A percentile compares a stretch with the other conserved stretches of the same genome.
These are phyloP conservation scores for Chlorencoelia australis DNA, from an alignment of 2,329 filamentous ascomycete species.

Conservation along the genomic window DNA sequence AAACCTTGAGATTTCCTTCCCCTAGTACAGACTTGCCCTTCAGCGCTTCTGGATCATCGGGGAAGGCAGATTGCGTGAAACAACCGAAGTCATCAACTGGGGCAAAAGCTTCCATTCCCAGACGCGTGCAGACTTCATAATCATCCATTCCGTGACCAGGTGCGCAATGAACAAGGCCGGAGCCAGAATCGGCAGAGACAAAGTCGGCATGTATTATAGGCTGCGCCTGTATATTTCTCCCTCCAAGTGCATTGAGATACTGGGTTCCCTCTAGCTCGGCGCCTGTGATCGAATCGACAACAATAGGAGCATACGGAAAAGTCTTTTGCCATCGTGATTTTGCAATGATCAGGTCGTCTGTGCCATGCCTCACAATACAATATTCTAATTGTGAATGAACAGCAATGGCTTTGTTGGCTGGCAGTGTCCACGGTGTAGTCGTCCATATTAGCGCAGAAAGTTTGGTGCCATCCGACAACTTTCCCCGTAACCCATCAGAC, in stretches of 20 bases:
- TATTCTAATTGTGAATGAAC: conserved; percentile 69
- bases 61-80: conserved; percentile 73
- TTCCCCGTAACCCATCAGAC: conserved; percentile 33
- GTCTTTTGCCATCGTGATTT: conserved; percentile 49
- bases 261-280: conserved; percentile 52
- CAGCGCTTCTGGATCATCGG: conserved; percentile 55
- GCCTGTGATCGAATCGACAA: conserved; percentile 48
- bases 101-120: conserved; percentile 65
- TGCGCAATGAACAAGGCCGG: conserved; percentile 88
- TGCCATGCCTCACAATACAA: conserved; percentile 48
- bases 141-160: conserved; percentile 96
- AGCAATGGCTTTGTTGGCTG: conserved; percentile 84
- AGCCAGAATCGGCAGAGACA: conserved; percentile 78
- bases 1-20: conserved; percentile 57
- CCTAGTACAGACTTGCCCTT: conserved; percentile 62
- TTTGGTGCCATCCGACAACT: conserved; percentile 31
- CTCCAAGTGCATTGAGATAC: conserved; percentile 66
- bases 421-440: conserved; percentile 94
- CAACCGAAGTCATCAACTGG: conserved; percentile 73
- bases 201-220: conserved; percentile 77
- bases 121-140: conserved; percentile 66
- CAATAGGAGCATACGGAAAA: conserved; percentile 27
- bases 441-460: conserved; percentile 90
- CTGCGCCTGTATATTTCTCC: conserved; percentile 44
- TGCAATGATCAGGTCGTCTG: conserved; percentile 60